phyloP scores from a whole-genome alignment of 108 stramenopile species.

The Skeletonema potamos region DNA sequence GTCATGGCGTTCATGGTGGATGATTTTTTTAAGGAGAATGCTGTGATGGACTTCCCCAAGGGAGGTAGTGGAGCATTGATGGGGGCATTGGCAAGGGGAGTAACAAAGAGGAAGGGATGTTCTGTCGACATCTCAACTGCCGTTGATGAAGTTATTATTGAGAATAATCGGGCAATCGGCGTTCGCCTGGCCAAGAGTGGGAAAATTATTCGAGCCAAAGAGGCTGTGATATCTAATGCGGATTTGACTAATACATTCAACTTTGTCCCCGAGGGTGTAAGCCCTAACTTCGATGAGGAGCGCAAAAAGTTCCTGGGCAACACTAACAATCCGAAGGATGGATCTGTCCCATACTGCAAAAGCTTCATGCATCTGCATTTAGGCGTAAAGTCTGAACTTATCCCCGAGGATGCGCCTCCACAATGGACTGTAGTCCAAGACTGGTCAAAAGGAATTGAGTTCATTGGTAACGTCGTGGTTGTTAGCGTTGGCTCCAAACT shows the following conservation, averaged over 20 bases:
- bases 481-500: constrained; percentile 81
- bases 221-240: constrained; percentile 91
- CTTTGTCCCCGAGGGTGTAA: constrained; percentile 52
- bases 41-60: constrained; percentile 89
- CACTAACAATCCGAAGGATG: constrained; percentile 61
- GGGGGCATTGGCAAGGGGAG: constrained; percentile 86
- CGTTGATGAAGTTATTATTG: constrained; percentile 86
- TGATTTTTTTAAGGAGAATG: constrained; percentile 88
- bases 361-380: constrained; percentile 93
- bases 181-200: constrained; percentile 71
- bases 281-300: constrained; percentile 41
- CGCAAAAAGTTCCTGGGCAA: constrained; percentile 57
- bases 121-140: constrained; percentile 61
- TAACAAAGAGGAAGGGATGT: constrained; percentile 65
- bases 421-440: constrained; percentile 93
- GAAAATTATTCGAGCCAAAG: constrained; percentile 58
- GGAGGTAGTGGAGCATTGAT: constrained; percentile 88
- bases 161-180: constrained; percentile 76
- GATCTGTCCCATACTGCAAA: constrained; percentile 71
- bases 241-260: constrained; percentile 81
- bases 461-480: constrained; percentile 84
- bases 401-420: constrained; percentile 87
- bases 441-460: constrained; percentile 90
- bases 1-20: constrained; percentile 94
- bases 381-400: constrained; percentile 84